Evolutionary conservation across 1,139 yeast genomes (phyloP), one percentile per base, ranked within the genome.

Genomic region (Pneumocystis carinii): DNA sequence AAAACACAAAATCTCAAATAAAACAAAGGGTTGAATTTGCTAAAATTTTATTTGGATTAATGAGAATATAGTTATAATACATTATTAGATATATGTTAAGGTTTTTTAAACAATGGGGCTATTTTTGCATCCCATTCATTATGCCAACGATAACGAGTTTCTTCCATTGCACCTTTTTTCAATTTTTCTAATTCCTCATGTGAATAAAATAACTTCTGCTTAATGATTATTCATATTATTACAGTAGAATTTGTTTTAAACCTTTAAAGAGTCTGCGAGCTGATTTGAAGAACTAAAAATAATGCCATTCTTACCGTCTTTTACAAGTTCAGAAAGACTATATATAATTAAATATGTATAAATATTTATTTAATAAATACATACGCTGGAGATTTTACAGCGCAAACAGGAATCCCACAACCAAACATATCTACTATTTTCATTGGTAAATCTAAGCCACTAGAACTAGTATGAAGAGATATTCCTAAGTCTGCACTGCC

Each of bases 401-500:
- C 83, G 2, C 90, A 77, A 0, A 90, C 97, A 0, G 98, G 99
- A 7, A 92, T 77, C 0, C 98, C 98, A 67, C 95, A 88, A 0
- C 98, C 98, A 77, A 90, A 90, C 81, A 92, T 85, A 71, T 92
- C 99, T 8, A 92, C 86, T 57, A 92, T 87, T 73, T 94, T 94
- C 99, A 94, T 94, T 0, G 99, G 99, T 65, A 94, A 77, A 71
- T 94, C 99, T 66, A 88, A 79, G 0, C 99, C 98, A 63, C 95
- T 86, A 53, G 95, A 87, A 0, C 97, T 90, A 3, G 86, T 82
- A 73, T 94, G 99, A 65, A 94, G 76, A 0, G 97, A 92, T 0
- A 94, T 80, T 3, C 97, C 97, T 41, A 90, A 71, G 71, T 92
- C 97, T 3, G 96, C 95, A 7, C 83, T 75, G 2, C 86, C 85